phyloP scores from a whole-genome alignment of 2,329 filamentous ascomycete genomes.

The Aspergillus sp. region DNA sequence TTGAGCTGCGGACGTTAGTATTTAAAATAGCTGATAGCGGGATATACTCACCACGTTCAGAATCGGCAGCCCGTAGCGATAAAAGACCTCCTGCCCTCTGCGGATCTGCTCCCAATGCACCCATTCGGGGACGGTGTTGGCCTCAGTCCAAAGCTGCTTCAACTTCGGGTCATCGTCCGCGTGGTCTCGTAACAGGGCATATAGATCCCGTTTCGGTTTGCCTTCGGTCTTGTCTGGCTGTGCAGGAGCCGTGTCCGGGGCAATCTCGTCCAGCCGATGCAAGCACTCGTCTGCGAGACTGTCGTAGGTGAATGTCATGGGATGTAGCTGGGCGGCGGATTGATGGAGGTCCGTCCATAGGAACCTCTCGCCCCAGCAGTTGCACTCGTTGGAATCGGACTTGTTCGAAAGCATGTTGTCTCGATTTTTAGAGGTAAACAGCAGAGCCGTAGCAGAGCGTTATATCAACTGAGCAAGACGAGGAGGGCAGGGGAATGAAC shows the following conservation, averaged over 20 bases:
- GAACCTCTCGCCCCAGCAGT: conserved; percentile 57
- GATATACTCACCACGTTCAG: conserved; percentile 41
- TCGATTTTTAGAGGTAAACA: no score
- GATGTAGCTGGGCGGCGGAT: conserved; percentile 49
- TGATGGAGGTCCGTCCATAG: conserved; percentile 59
- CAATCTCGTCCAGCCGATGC: conserved; percentile 53
- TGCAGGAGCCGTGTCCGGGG: conserved; percentile 24
- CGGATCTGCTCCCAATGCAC: conserved; percentile 69
- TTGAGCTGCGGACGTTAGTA: conserved; percentile 14
- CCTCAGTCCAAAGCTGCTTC: conserved; percentile 53
- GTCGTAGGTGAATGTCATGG: conserved; percentile 59
- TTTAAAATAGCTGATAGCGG: conserved; percentile 7
- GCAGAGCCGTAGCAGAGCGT: neutral
- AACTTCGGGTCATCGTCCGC: conserved; percentile 47
- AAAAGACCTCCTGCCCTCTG: conserved; percentile 67
- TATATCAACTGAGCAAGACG: neutral
- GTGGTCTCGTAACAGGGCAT: conserved; percentile 52
- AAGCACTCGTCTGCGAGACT: conserved; percentile 57
- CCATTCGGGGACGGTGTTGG: conserved; percentile 61
- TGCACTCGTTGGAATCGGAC: conserved; percentile 11
- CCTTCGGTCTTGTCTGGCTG: conserved; percentile 1
- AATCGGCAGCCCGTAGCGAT: conserved; percentile 61
- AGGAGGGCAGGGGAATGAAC: neutral
- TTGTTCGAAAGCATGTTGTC: conserved; percentile 5
- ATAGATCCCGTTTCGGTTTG: conserved; percentile 48